Evolutionary conservation across 768 basidiomycete species (phyloP).

Genomic region (Tulasnella sp.): DNA sequence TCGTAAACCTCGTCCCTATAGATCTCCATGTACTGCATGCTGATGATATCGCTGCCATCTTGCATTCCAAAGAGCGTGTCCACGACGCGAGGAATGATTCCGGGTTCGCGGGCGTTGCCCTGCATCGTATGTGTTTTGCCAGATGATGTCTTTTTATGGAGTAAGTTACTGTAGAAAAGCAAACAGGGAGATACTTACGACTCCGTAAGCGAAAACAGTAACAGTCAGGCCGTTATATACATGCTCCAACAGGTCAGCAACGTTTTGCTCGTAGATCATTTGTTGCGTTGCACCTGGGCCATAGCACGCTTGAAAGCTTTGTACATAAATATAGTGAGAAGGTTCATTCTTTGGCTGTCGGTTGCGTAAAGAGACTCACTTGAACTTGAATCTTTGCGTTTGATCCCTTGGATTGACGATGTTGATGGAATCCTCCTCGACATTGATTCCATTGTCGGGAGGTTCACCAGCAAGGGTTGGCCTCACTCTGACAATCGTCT

Average conservation of each 20-base stretch:
- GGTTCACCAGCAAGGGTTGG: neutral
- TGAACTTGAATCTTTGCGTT: slow-evolving; percentile 63
- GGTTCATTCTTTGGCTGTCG: slow-evolving; percentile 5
- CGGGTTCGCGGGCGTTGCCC: slow-evolving; percentile 56
- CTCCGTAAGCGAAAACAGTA: slow-evolving; percentile 82
- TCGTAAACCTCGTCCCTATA: slow-evolving; percentile 89
- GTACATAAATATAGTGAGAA: neutral
- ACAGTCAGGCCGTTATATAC: slow-evolving; percentile 73
- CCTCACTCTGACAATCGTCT: slow-evolving; percentile 11
- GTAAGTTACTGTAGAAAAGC: too few relatives aligned
- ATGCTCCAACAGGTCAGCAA: slow-evolving; percentile 63
- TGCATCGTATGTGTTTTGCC: slow-evolving; percentile 94
- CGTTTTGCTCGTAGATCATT: slow-evolving; percentile 63
- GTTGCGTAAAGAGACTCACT: slow-evolving; percentile 31
- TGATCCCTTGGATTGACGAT: slow-evolving; percentile 60
- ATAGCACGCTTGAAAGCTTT: slow-evolving; percentile 64
- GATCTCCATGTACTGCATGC: slow-evolving; percentile 76
- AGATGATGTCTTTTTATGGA: slow-evolving; percentile 51
- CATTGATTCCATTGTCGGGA: slow-evolving; percentile 1
- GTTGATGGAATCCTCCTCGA: slow-evolving; percentile 31
- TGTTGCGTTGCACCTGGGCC: slow-evolving; percentile 56
- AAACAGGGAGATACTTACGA: too few relatives aligned
- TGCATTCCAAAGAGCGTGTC: slow-evolving; percentile 46
- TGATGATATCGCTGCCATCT: slow-evolving; percentile 23
- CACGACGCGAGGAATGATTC: slow-evolving; percentile 76